Evolutionary conservation across 768 basidiomycete species (phyloP), one percentile per base, ranked within the genome.

Genomic region (Rhodosporidiobolus sp.): DNA sequence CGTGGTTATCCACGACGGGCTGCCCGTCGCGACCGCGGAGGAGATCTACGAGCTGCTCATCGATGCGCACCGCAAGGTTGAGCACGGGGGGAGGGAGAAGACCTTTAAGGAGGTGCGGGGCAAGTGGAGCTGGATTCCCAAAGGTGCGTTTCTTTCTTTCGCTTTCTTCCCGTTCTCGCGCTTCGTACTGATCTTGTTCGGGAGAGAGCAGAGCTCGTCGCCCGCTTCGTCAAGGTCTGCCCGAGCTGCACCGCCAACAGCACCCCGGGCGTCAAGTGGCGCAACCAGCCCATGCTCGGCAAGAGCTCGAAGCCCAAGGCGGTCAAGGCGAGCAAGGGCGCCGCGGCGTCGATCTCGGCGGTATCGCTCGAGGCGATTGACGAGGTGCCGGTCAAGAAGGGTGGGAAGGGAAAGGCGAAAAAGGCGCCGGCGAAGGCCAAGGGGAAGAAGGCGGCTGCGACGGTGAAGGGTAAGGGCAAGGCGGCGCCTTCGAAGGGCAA

Each of bases 161-260:
- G 22, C 35, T 58, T 17, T 19, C 34, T 24, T 14, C 30, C 30
- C 30, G 28, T n/a, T n/a, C 28, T 28, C 54, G 30, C 12, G 30
- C 22, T 20, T 43, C 38, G 38, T 22, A 28, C 54, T 28, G 14
- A 5, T 52, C 24, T 24, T 28, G 50, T 52, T 22, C 20, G 8
- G 8, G 11, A 52, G 32, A 32, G 20, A 9, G 24, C 56, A 58
- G 56, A 58, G 2, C 56, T 58, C 56, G 56, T 43, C 56, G 56
- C 56, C 20, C 56, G 56, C 56, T 58, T 58, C 35, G 56, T 58
- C 56, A 58, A 58, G 56, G 35, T 58, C 56, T 58, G 56, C 56
- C 56, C 56, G 38, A 58, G 17, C 24, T 58, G 56, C 56, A 10
- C 17, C 35, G 56, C 56, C 56, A 43, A 38, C 34, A 38, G 19